phyloP scores from a whole-genome alignment of 73 alveolate species.

The Paramecium pentaurelia region DNA sequence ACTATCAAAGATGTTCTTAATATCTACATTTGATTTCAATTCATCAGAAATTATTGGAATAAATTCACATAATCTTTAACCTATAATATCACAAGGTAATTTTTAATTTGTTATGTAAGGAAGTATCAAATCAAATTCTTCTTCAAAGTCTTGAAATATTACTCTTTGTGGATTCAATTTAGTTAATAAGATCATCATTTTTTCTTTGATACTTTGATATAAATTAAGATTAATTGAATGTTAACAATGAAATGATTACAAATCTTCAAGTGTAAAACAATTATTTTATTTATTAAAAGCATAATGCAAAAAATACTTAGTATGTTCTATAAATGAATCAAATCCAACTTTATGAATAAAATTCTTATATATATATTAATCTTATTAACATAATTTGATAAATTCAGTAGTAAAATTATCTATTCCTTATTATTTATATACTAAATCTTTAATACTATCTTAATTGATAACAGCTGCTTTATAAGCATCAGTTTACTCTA shows the following conservation, averaged over 20 bases:
- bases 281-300: neutral
- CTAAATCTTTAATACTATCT: conserved; percentile 30
- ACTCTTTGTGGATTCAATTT: conserved; percentile 10
- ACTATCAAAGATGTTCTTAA: neutral
- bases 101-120: neutral
- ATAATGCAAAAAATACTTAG: neutral
- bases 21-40: neutral
- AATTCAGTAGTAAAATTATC: neutral
- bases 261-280: neutral
- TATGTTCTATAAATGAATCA: neutral
- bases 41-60: neutral
- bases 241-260: neutral
- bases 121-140: neutral
- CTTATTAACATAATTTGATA: neutral
- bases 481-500: neutral
- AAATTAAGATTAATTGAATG: neutral
- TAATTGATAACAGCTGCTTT: conserved; percentile 26
- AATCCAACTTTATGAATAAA: neutral
- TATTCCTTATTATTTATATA: neutral
- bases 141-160: neutral
- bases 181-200: neutral
- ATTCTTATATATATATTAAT: neutral
- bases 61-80: neutral
- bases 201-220: neutral
- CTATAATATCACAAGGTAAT: conserved; percentile 8